Percentiles rank a stretch among this genome's conserved stretches.
phyloP scores from a whole-genome alignment of 441 rosid genomes.

The Lepidium campestre region DNA sequence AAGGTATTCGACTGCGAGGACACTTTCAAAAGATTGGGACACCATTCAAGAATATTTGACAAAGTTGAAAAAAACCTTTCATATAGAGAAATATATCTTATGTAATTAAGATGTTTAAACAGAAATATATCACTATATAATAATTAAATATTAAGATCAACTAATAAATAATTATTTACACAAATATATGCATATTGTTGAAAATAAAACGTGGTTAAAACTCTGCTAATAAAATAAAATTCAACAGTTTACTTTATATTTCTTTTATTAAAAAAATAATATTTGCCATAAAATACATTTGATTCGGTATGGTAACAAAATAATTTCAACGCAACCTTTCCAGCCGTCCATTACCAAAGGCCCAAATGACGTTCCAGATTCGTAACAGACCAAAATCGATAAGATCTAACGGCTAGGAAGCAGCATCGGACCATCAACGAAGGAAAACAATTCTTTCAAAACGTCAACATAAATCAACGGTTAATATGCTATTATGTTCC shows the following conservation, averaged over 20 bases:
- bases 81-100: background rate
- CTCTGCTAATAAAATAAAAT: background rate
- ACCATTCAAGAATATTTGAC: background rate
- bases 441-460: background rate
- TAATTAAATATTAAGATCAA: background rate
- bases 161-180: no score
- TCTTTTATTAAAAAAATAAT: background rate
- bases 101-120: no score
- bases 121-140: background rate
- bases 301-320: background rate
- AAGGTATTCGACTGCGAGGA: background rate
- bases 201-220: background rate
- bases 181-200: background rate
- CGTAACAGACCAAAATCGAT: background rate
- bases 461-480: constrained; percentile 2
- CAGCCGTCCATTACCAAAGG: background rate
- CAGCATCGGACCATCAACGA: background rate
- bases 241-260: background rate
- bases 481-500: rapidly evolving
- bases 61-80: background rate
- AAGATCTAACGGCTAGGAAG: constrained; percentile 15
- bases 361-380: constrained; percentile 1
- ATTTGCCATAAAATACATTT: background rate
- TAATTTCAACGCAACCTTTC: constrained; percentile 12
- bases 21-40: background rate